Evolutionary conservation across 2,329 filamentous ascomycete species (phyloP), one percentile per base, ranked within the genome.

Genomic region (Gremmenia infestans): DNA sequence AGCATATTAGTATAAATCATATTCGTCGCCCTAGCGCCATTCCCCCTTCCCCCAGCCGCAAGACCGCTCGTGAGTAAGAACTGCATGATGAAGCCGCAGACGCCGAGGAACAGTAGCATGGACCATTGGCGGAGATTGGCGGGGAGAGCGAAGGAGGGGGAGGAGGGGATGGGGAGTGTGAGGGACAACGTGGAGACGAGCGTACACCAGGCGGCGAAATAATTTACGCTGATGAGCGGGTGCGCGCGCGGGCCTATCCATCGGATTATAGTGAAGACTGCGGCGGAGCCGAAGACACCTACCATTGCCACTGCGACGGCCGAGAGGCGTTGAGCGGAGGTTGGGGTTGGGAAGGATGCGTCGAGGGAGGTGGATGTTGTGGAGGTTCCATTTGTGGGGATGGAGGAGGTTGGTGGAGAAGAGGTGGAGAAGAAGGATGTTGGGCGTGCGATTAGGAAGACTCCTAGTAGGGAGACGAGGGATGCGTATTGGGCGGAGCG

Each of bases 201-300:
- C 0, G 83, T 86, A 64, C 86, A 89, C 74, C 82, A 86, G 0
- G 77, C 74, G 3, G 85, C 83, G 67, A 96, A 96, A 72, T 92
- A 95, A 65, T 90, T 95, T 54, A 96, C 89, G 2, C 83, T 88
- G 55, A 96, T 84, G n/a, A 96, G 76, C 0, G 91, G 83, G 68
- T 96, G 90, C 0, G 88, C 87, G 19, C 89, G 81, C 63, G 82
- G 83, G 12, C 91, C 91, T 57, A 96, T 94, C 73, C 85, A 86
- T n/a, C 91, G 81, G 59, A 96, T 87, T 0, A 83, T 81, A 0
- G 86, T 90, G 66, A 86, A 91, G 7, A 90, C 89, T 2, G 81
- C 81, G 0, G 89, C 84, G 7, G 85, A 82, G 8, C 92, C 92
- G 0, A 91, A 63, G 0, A 96, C 91, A 1, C 91, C 91, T 0